Evolutionary conservation across 1,284 basidiomycete species (phyloP).

Genomic region (Rhodotorula sp.): DNA sequence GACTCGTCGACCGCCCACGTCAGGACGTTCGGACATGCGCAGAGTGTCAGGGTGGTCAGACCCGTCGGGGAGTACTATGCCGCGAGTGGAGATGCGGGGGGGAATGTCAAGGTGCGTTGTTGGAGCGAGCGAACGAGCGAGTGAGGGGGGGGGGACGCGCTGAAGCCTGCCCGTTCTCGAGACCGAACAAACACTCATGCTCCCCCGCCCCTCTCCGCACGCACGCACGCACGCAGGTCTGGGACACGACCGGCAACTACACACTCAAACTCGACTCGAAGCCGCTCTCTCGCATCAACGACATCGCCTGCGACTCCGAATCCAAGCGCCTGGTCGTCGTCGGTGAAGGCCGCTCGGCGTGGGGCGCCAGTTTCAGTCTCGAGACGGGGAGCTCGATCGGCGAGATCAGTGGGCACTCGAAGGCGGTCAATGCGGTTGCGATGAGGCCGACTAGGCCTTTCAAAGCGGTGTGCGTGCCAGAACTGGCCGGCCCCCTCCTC

Average conservation of each 20-base stretch:
- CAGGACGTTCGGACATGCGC: conserved; percentile 15
- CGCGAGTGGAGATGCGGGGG: conserved; percentile 78
- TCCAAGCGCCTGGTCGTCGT: conserved; percentile 93
- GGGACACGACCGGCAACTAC: conserved; percentile 89
- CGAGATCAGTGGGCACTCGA: conserved; percentile 90
- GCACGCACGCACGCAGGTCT: conserved; percentile 61
- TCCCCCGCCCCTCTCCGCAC: background rate
- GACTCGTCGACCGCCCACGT: background rate
- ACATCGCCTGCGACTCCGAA: conserved; percentile 95
- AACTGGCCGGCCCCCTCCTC: too few species aligned
- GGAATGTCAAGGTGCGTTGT: conserved; percentile 50
- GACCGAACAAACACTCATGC: background rate
- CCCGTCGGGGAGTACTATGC: conserved; percentile 28
- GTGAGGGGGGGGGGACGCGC: too few species aligned
- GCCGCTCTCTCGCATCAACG: conserved; percentile 78
- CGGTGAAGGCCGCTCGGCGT: conserved; percentile 77
- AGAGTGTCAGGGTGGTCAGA: conserved; percentile 24
- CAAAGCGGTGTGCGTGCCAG: conserved; percentile 63
- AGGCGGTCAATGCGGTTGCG: conserved; percentile 89
- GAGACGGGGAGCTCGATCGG: conserved; percentile 77
- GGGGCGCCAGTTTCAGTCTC: conserved; percentile 77
- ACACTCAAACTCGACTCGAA: conserved; percentile 80
- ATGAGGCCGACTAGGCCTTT: conserved; percentile 87
- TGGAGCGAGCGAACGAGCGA: too few species aligned
- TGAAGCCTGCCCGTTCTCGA: too few species aligned